A percentile compares a stretch with the other conserved stretches of the same genome.
Conservation (phyloP, 2,329 filamentous ascomycete genomes). For the Colletotrichum sp. region DNA sequence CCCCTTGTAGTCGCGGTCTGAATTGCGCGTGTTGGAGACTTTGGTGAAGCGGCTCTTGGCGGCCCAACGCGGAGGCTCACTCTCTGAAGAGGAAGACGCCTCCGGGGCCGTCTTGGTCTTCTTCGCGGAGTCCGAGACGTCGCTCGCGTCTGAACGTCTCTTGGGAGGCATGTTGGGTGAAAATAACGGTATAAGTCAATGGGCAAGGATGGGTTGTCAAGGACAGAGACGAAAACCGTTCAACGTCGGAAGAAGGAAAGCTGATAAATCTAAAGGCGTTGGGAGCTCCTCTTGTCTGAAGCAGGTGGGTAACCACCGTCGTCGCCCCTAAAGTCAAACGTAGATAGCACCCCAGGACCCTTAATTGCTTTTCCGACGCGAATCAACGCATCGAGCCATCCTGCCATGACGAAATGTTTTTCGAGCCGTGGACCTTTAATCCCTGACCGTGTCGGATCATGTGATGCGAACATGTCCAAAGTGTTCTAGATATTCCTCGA, state of each 20-base stretch:
- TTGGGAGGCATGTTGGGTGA: background rate
- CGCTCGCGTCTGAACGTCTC: background rate
- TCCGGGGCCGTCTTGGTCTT: background rate
- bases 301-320: background rate
- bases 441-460: background rate
- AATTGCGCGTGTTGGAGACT: conserved; percentile 38
- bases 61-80: background rate
- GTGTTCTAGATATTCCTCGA: background rate
- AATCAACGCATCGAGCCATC: background rate
- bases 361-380: background rate
- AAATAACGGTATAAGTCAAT: background rate
- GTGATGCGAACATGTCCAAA: background rate
- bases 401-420: background rate
- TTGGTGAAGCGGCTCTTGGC: conserved; percentile 32
- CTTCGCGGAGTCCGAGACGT: background rate
- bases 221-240: background rate
- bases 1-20: conserved; percentile 31
- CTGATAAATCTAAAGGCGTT: background rate
- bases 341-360: background rate
- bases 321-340: background rate
- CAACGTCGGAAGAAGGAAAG: background rate
- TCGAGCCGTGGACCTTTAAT: background rate
- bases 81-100: background rate
- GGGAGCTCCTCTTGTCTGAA: background rate
- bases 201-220: background rate